Evolutionary conservation across 805 yeast genomes (phyloP), one percentile per base, ranked within the genome.

Genomic region (Cyberlindnera veronae): DNA sequence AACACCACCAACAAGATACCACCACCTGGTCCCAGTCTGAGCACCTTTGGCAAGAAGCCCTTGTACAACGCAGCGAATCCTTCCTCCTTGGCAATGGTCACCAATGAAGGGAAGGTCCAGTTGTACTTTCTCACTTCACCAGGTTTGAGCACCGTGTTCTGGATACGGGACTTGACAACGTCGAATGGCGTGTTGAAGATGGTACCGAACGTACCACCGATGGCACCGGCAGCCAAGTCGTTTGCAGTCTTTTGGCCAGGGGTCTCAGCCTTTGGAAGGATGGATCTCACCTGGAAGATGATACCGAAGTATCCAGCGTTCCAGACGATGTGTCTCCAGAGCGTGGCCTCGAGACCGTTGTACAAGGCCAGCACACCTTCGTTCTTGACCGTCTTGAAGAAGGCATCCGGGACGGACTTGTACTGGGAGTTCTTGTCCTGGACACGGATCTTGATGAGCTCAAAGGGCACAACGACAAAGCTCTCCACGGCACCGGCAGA

Each of bases 1-100:
- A 89, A 93, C n/a, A 93, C 99, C 35, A 93, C 98, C 62, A 93
- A 75, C 58, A 93, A 71, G 53, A 93, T 89, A 72, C 99, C 99
- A 64, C 99, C 99, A 60, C 99, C 99, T 46, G 99, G 99, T 34
- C 98, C 99, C 52, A 93, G 74, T 76, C 99, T 82, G 60, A 93
- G 73, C 11, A 93, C 97, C 73, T 93, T 93, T 53, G 99, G 99
- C 49, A 90, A 62, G 77, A 93, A 91, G 29, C 99, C 99, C 70
- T 90, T 91, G 68, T 90, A 91, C 44, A 93, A 75, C 7, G 98
- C 96, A 35, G 68, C 71, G 55, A 88, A 77, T 22, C 99, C 99
- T 73, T 93, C 99, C 67, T 91, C 98, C 61, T 71, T 78, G 55
- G 80, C 79, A 18, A 93, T 86, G 15, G 80, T 72, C 31, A 72